These are phyloP conservation scores for Tanacetum coccineum DNA, from an alignment of 129 eudicot species.

Conservation along the genomic window DNA sequence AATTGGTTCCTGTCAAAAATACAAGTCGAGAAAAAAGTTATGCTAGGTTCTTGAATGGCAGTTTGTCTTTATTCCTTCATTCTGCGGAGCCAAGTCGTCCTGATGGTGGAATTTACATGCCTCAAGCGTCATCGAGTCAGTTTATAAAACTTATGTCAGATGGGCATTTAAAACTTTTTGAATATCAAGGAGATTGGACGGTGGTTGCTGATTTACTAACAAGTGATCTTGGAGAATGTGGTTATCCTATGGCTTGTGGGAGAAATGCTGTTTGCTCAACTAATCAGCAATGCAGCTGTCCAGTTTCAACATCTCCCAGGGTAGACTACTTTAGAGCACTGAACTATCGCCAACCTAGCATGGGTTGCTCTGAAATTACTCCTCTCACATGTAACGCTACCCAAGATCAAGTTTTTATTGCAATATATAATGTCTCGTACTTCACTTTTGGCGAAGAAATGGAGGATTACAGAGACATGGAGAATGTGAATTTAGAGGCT, in stretches of 20 bases:
- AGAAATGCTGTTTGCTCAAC: slow-evolving; percentile 31
- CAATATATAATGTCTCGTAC: no score
- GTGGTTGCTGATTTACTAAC: slow-evolving; percentile 5
- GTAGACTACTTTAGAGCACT: slow-evolving; percentile 18
- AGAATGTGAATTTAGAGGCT: no score
- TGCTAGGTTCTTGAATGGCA: slow-evolving; percentile 3
- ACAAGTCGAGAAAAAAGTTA: not conserved
- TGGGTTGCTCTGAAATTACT: slow-evolving; percentile 29
- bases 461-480: no score
- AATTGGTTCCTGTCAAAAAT: not conserved
- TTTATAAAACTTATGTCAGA: slow-evolving; percentile 22
- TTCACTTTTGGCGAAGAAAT: no score
- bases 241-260: slow-evolving; percentile 36
- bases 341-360: slow-evolving; percentile 9
- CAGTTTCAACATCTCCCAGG: slow-evolving; percentile 5
- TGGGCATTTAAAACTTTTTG: slow-evolving; percentile 24
- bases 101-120: no score
- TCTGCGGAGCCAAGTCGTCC: not conserved
- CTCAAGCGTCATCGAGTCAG: not conserved
- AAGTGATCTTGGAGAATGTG: slow-evolving; percentile 7
- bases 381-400: slow-evolving; percentile 17
- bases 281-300: slow-evolving; percentile 30
- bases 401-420: no score
- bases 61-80: not conserved
- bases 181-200: not conserved